A percentile compares a stretch with the other conserved stretches of the same genome.
These are phyloP conservation scores for Metschnikowia koreensis DNA, from an alignment of 805 yeast genomes.

Conservation along the genomic window DNA sequence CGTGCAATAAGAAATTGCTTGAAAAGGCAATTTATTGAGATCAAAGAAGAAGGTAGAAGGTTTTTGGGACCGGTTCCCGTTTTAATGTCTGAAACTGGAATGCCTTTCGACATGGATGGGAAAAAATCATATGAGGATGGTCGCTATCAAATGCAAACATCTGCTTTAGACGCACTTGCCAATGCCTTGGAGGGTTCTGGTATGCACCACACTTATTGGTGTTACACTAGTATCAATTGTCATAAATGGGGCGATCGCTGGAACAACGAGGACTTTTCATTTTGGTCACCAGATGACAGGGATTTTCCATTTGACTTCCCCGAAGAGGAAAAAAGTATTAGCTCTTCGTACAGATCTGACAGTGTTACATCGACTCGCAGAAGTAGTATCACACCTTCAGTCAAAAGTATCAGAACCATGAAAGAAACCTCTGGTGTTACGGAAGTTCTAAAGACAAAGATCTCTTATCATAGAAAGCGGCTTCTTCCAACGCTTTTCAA, in stretches of 20 bases:
- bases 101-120: conserved; percentile 94
- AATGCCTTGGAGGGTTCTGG: conserved; percentile 74
- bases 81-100: conserved; percentile 91
- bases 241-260: conserved; percentile 90
- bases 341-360: conserved; percentile 6
- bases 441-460: conserved; percentile 10
- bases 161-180: conserved; percentile 80
- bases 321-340: conserved; percentile 1
- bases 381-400: conserved; percentile 15
- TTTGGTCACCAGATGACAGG: conserved; percentile 71
- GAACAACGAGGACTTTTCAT: conserved; percentile 92
- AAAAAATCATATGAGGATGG: conserved; percentile 68
- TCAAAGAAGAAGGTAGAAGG: conserved; percentile 61
- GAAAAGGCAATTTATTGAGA: conserved; percentile 61
- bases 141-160: conserved; percentile 68
- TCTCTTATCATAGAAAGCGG: conserved; percentile 12
- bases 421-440: conserved; percentile 9
- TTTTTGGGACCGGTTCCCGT: conserved; percentile 72
- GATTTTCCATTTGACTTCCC: conserved; percentile 23
- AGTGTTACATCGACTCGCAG: conserved; percentile 11
- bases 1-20: conserved; percentile 70
- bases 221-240: conserved; percentile 68
- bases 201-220: conserved; percentile 81
- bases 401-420: conserved; percentile 11
- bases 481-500: conserved; percentile 13